Percentiles rank a stretch among this genome's conserved stretches.
These are phyloP conservation scores for Ustilago bromivora DNA, from an alignment of 1,284 basidiomycete species.

Conservation along the genomic window DNA sequence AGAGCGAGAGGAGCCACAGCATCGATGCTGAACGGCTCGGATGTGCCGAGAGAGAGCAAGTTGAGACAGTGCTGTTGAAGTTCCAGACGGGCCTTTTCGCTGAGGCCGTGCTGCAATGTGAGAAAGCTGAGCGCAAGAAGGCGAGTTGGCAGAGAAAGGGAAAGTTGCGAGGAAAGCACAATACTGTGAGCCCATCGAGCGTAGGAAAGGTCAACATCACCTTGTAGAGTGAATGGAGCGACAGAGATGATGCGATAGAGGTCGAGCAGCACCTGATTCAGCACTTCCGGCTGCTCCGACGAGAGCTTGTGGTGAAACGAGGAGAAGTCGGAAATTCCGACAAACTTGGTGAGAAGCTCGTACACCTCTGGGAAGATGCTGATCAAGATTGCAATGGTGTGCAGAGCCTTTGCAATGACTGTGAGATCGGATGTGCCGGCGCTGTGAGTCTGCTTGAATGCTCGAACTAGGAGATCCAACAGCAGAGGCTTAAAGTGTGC, in stretches of 20 bases:
- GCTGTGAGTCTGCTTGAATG: slow-evolving; percentile 39
- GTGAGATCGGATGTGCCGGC: slow-evolving; percentile 5
- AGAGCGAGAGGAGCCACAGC: slow-evolving; percentile 29
- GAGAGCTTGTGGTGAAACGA: slow-evolving; percentile 17
- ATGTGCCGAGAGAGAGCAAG: slow-evolving; percentile 7
- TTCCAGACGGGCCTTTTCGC: slow-evolving; percentile 37
- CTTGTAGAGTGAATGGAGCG: slow-evolving; percentile 19
- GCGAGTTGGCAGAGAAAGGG: slow-evolving; percentile 34
- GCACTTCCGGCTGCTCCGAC: slow-evolving; percentile 10
- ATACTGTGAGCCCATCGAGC: slow-evolving; percentile 35
- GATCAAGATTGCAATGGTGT: slow-evolving; percentile 46
- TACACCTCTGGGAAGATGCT: slow-evolving; percentile 60
- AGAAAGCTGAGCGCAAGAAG: slow-evolving; percentile 56
- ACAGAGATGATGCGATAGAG: slow-evolving; percentile 29
- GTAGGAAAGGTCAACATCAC: slow-evolving; percentile 11
- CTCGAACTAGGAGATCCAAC: slow-evolving; percentile 61
- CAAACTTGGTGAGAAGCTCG: slow-evolving; percentile 35
- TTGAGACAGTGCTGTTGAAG: slow-evolving; percentile 38
- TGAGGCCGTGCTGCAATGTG: slow-evolving; percentile 42
- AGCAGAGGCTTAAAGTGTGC: slow-evolving; percentile 64
- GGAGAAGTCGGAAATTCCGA: slow-evolving; percentile 14
- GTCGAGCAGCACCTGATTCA: slow-evolving; percentile 41
- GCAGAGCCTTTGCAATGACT: slow-evolving; percentile 26
- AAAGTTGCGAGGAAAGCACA: slow-evolving; percentile 14
- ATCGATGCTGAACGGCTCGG: slow-evolving; percentile 15